Base-by-base conservation (phyloP, 225 moss, liverwort and hornwort genomes). In the Physcomitrellopsis africana region DNA sequence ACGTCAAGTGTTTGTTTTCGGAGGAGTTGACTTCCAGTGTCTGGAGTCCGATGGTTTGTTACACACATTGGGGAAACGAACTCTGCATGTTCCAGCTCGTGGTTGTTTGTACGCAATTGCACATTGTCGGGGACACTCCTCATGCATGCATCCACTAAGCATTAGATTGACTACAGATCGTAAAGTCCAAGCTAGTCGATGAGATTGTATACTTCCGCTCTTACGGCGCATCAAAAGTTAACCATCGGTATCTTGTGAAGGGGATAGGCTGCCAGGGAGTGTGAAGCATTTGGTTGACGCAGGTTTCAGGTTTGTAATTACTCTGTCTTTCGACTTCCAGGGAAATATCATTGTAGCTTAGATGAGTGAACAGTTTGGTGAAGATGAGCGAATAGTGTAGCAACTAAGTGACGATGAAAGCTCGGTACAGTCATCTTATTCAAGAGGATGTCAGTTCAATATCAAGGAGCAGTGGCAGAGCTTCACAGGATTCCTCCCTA, bases 401-500 rank as follows among this genome's bases (percentile, higher is more conserved):
- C n/a, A 42, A 23, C 44, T 57, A 58, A 2, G 32, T 22, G 65
- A 48, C 47, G 3, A 78, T 72, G 72, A 26, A 58, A n/a, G 10
- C n/a, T 58, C 20, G 12, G 24, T 58, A 11, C 49, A 11, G 15
- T 14, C 15, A 11, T 3, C 3, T 10, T 65, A 17, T 49, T 9
- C 57, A 42, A 46, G 42, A 41, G n/a, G 63, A 44, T 10, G 16
- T 15, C 27, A 16, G 45, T 0, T 63, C 29, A 11, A 65, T 24
- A 65, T 51, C 72, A 18, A 66, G 72, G 51, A 23, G 51, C 42
- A 26, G 43, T 9, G 59, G 65, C 26, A 51, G 7, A 18, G 65
- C 18, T 18, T 66, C 72, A 4, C 37, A 51, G 10, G 2, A 49
- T 72, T 65, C 65, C 0, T 24, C 59, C 16, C 49, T 4, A 11